These are phyloP conservation scores for Podospora pseudopauciseta DNA, from an alignment of 495 filamentous ascomycete genomes.

Conservation along the genomic window DNA sequence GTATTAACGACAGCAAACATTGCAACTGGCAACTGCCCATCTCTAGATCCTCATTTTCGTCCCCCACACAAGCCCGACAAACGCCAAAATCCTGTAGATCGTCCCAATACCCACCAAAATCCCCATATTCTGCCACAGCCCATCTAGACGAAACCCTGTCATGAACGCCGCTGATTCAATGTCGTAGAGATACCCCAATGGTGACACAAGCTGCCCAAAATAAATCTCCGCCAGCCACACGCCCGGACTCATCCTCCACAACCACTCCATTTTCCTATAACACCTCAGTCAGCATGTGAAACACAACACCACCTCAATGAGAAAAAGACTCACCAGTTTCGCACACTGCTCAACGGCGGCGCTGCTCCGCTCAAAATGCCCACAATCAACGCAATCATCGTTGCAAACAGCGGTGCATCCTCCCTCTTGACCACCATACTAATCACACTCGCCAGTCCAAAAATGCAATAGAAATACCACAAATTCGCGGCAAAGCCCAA, in stretches of 20 bases:
- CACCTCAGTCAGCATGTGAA: not conserved
- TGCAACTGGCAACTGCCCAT: not conserved
- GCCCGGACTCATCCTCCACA: slow-evolving; percentile 51
- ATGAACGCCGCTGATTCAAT: slow-evolving; percentile 35
- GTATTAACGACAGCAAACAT: not conserved
- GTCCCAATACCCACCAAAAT: slow-evolving; percentile 39
- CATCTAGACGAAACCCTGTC: slow-evolving; percentile 40
- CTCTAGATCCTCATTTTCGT: slow-evolving; percentile 8
- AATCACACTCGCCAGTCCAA: slow-evolving; percentile 52
- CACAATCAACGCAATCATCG: slow-evolving; percentile 46
- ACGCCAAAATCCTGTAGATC: slow-evolving; percentile 41
- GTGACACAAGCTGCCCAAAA: slow-evolving; percentile 45
- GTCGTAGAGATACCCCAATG: slow-evolving; percentile 46
- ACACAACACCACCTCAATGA: not conserved
- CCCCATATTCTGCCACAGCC: slow-evolving; percentile 38
- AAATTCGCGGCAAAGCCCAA: slow-evolving; percentile 46
- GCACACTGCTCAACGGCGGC: slow-evolving; percentile 47
- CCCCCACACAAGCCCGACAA: slow-evolving; percentile 35
- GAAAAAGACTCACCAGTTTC: slow-evolving; percentile 36
- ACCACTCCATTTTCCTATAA: slow-evolving; percentile 44
- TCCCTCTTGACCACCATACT: slow-evolving; percentile 47
- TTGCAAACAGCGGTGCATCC: slow-evolving; percentile 48
- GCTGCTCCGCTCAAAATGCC: slow-evolving; percentile 49
- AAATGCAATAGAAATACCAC: slow-evolving; percentile 57
- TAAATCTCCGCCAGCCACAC: slow-evolving; percentile 58